Conservation (phyloP, 805 yeast genomes). For the Ogataea sp. region DNA sequence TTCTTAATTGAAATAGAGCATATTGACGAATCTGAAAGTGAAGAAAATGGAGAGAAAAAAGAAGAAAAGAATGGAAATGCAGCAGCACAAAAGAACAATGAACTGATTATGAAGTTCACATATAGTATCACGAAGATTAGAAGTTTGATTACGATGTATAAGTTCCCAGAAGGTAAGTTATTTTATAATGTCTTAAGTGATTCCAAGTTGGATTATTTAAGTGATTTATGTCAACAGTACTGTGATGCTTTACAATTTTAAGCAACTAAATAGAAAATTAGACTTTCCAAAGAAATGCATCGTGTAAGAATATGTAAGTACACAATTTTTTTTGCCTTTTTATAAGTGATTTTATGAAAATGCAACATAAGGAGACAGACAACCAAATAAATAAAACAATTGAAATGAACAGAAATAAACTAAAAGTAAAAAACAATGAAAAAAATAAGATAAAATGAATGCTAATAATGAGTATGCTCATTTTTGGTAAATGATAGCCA, state of each 20-base stretch:
- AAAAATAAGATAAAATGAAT: too few relatives aligned
- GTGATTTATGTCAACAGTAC: constrained; percentile 31
- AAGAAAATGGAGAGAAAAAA: constrained; percentile 5
- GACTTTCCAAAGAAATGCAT: too few relatives aligned
- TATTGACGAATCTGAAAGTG: constrained; percentile 15
- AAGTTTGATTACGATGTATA: constrained; percentile 21
- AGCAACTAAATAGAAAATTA: background rate
- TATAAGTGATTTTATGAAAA: too few relatives aligned
- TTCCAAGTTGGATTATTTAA: constrained; percentile 25
- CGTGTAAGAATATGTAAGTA: too few relatives aligned
- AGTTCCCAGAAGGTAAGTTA: constrained; percentile 28
- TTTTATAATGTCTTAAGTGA: constrained; percentile 30
- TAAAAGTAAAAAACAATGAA: too few relatives aligned
- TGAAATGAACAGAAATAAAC: too few relatives aligned
- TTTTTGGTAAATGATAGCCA: too few relatives aligned
- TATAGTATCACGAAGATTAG: constrained; percentile 26
- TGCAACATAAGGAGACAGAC: too few relatives aligned
- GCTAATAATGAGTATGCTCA: too few relatives aligned
- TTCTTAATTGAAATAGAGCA: constrained; percentile 54
- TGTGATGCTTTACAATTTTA: constrained; percentile 31
- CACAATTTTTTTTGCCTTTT: too few relatives aligned
- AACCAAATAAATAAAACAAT: too few relatives aligned
- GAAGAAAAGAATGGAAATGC: constrained; percentile 4
- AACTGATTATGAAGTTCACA: constrained; percentile 23
- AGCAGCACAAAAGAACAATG: constrained; percentile 10